These are phyloP conservation scores for Cicer bijugum DNA, from an alignment of 306 rosid species.

Conservation along the genomic window DNA sequence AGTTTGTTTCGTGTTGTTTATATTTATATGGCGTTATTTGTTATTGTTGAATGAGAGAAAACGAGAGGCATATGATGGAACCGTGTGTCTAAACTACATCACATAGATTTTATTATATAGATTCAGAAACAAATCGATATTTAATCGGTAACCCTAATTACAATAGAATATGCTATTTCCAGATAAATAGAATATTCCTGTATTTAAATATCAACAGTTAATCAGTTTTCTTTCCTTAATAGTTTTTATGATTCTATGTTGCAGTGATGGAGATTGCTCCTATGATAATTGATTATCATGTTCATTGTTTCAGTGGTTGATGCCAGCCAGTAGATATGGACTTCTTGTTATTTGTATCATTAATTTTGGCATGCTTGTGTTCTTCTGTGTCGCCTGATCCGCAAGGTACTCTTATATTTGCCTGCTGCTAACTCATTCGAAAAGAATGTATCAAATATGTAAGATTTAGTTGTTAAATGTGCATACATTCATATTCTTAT, in stretches of 20 bases:
- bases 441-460: slow-evolving; percentile 22
- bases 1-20: slow-evolving; percentile 36
- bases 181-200: too few species aligned
- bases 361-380: slow-evolving; percentile 61
- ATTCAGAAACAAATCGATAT: too few species aligned
- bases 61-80: too few species aligned
- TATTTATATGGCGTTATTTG: slow-evolving; percentile 14
- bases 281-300: slow-evolving; percentile 40
- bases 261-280: slow-evolving; percentile 55
- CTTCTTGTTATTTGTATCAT: slow-evolving; percentile 46
- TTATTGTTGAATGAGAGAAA: too few species aligned
- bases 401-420: slow-evolving; percentile 63
- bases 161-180: too few species aligned
- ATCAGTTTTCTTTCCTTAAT: slow-evolving; percentile 35
- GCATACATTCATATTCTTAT: neutral
- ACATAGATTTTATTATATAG: too few species aligned
- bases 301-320: slow-evolving; percentile 44
- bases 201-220: neutral
- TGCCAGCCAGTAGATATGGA: slow-evolving; percentile 66
- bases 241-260: slow-evolving; percentile 46
- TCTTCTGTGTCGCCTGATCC: slow-evolving; percentile 67
- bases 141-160: too few species aligned
- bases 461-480: neutral
- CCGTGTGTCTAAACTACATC: too few species aligned
- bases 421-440: slow-evolving; percentile 6